A percentile compares a stretch with the other conserved stretches of the same genome.
Evolutionary conservation across 805 yeast genomes (phyloP).

Genomic region (Zygotorulaspora sp.): DNA sequence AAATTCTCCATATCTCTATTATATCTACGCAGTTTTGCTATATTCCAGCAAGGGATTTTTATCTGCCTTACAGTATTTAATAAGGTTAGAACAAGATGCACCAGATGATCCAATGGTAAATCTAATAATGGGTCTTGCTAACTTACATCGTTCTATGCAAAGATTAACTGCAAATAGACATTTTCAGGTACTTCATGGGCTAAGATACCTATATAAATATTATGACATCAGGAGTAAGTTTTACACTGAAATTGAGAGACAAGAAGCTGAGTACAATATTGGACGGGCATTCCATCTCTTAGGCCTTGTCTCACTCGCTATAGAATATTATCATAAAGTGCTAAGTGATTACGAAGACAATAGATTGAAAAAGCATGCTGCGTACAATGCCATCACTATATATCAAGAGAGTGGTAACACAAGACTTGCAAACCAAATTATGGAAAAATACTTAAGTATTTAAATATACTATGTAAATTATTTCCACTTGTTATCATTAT

Average conservation of each 20-base stretch:
- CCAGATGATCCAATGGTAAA: slow-evolving; percentile 77
- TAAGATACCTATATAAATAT: slow-evolving; percentile 73
- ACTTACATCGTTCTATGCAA: slow-evolving; percentile 88
- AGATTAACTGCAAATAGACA: slow-evolving; percentile 82
- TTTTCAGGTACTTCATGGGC: slow-evolving; percentile 80
- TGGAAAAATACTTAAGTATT: slow-evolving; percentile 59
- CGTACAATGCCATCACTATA: slow-evolving; percentile 74
- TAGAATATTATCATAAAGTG: slow-evolving; percentile 67
- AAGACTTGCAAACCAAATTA: slow-evolving; percentile 54
- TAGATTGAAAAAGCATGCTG: slow-evolving; percentile 72
- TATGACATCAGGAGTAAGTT: slow-evolving; percentile 43
- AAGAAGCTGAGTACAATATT: slow-evolving; percentile 77
- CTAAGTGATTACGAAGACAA: slow-evolving; percentile 49
- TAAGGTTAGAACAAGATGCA: slow-evolving; percentile 61
- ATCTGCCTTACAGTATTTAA: slow-evolving; percentile 74
- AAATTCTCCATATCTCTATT: slow-evolving; percentile 62
- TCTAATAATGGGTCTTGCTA: slow-evolving; percentile 69
- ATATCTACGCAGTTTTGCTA: slow-evolving; percentile 74
- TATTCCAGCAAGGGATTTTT: slow-evolving; percentile 78
- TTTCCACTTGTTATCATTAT: background rate
- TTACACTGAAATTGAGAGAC: slow-evolving; percentile 44
- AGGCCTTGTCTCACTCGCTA: slow-evolving; percentile 71
- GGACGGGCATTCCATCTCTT: slow-evolving; percentile 83
- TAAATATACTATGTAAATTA: slow-evolving; percentile 21
- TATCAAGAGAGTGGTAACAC: slow-evolving; percentile 74